Base-by-base conservation (phyloP, 2,329 filamentous ascomycete genomes). In the Trichoderma koningii region DNA sequence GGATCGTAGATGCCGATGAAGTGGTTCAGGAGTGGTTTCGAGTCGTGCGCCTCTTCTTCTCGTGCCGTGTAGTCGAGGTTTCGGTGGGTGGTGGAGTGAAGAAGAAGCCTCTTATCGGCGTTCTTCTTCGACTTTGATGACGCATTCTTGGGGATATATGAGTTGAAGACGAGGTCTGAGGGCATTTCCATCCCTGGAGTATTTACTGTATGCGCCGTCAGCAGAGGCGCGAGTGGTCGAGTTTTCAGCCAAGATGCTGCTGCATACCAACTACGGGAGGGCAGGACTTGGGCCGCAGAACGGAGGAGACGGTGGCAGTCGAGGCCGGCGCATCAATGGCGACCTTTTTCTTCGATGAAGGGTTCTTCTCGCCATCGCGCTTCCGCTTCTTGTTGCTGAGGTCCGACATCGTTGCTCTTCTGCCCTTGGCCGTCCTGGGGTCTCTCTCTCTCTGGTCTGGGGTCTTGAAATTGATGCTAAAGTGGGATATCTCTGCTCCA, bases 1-100 rank as follows among this genome's bases (percentile, higher is more conserved):
- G 86, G 84, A 69, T 90, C 87, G 67, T 85, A 89, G 5, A 90
- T 77, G 17, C 86, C 88, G 30, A 90, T 76, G 71, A 87, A 90
- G 74, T 90, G 86, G 62, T 86, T 88, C 52, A 88, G 68, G 4
- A 83, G 67, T 38, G 75, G 73, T 42, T 74, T 73, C 5, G 70
- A 66, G 3, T 72, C 75, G 26, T 71, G 67, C 2, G 70, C 34
- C 2, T 72, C 72, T 48, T 78, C 78, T 71, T 88, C 85, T 65
- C 82, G 81, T 30, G 80, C 86, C 6, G 81, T 87, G 70, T 87
- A 89, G 71, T 88, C 83, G 45, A 89, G 73, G 47, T 80, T 85
- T 34, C 76, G 80, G 73, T 89, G 85, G 52, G 78, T 78, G 4
- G 80, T 80, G 9, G 86, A 87, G 72, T 88, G 84, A 50, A 89